Evolutionary conservation across 306 rosid genomes (phyloP).

Genomic region (Purshia tridentata): DNA sequence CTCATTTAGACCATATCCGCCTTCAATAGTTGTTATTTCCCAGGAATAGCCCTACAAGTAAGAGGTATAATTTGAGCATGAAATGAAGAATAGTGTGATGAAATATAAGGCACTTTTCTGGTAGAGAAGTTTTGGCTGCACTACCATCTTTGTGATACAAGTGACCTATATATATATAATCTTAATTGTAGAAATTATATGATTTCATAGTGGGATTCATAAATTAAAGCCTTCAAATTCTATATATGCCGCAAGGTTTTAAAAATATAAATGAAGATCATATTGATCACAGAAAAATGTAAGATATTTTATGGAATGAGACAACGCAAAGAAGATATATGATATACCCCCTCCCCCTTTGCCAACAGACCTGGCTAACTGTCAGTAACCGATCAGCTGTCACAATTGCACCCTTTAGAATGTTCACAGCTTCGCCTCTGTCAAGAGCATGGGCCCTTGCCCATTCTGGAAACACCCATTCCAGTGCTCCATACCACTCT

Average conservation of each 20-base stretch:
- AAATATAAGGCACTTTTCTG: conserved; percentile 21
- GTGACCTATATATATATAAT: conserved; percentile 1
- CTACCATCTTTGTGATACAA: conserved; percentile 10
- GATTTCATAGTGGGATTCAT: neutral
- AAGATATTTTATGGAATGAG: conserved; percentile 19
- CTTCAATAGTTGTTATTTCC: conserved; percentile 84
- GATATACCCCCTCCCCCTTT: neutral
- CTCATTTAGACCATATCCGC: conserved; percentile 73
- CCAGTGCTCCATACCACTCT: conserved; percentile 85
- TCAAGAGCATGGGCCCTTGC: conserved; percentile 94
- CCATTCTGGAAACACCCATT: conserved; percentile 88
- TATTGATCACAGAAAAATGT: conserved; percentile 15
- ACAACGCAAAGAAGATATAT: conserved; percentile 20
- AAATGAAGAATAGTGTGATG: neutral
- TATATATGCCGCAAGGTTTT: conserved; percentile 1
- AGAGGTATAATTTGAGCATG: conserved; percentile 14
- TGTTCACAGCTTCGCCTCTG: conserved; percentile 82
- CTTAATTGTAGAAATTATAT: neutral
- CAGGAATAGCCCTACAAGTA: conserved; percentile 75
- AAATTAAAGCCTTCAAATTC: neutral
- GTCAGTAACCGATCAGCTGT: conserved; percentile 83
- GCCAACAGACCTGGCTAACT: conserved; percentile 69
- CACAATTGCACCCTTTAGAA: conserved; percentile 86
- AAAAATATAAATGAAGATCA: conserved; percentile 2
- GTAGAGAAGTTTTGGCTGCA: neutral